These are phyloP conservation scores for Polytolypa hystricis DNA, from an alignment of 2,329 filamentous ascomycete genomes.

Conservation along the genomic window DNA sequence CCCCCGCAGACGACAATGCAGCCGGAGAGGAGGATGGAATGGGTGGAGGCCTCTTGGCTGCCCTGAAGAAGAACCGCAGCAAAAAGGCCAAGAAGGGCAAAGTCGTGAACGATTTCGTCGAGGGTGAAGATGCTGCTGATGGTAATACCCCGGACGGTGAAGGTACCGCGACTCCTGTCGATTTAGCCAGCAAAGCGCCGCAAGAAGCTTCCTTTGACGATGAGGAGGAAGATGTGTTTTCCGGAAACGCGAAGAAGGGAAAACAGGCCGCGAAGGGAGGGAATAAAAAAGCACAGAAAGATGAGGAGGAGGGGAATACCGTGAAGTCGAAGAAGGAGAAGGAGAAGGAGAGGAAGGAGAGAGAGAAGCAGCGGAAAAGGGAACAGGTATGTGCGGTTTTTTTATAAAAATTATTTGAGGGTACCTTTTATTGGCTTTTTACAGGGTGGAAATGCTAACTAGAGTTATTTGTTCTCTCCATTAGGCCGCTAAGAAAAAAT, in stretches of 20 bases:
- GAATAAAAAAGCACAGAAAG: slow-evolving; percentile 39
- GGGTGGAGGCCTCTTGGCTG: slow-evolving; percentile 63
- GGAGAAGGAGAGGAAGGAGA: slow-evolving; percentile 94
- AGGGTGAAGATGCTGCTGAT: slow-evolving; percentile 51
- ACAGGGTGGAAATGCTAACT: too few relatives aligned
- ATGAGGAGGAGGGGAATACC: slow-evolving; percentile 48
- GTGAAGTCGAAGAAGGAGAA: slow-evolving; percentile 97
- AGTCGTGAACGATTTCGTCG: slow-evolving; percentile 58
- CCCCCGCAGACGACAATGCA: slow-evolving; percentile 28
- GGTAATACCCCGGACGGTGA: slow-evolving; percentile 21
- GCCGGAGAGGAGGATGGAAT: slow-evolving; percentile 35
- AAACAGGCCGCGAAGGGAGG: slow-evolving; percentile 49
- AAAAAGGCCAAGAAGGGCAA: slow-evolving; percentile 89
- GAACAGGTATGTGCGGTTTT: slow-evolving; percentile 68
- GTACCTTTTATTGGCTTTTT: background rate
- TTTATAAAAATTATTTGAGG: too few relatives aligned
- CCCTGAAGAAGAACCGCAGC: slow-evolving; percentile 68
- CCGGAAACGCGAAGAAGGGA: slow-evolving; percentile 47
- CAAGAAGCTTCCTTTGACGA: slow-evolving; percentile 73
- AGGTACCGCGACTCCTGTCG: slow-evolving; percentile 30
- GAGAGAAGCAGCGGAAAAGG: slow-evolving; percentile 97
- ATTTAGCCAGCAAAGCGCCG: slow-evolving; percentile 57
- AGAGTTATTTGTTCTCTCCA: slow-evolving; percentile 1
- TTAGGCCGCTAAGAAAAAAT: slow-evolving; percentile 77
- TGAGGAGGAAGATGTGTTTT: slow-evolving; percentile 79